Conservation (phyloP, 176 grass and related monocot genomes). For the Avena insularis region DNA sequence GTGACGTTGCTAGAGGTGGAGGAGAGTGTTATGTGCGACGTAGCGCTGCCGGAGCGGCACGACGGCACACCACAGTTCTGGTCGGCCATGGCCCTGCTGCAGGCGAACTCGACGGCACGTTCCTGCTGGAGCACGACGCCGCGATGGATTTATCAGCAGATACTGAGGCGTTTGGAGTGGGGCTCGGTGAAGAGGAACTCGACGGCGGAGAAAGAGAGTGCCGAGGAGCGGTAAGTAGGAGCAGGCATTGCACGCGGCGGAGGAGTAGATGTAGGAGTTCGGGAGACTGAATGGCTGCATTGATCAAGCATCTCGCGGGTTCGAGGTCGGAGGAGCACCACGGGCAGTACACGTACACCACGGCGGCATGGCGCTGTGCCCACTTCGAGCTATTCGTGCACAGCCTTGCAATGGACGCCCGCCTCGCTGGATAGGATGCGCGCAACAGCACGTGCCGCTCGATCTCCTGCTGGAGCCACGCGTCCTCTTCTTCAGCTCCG, state of each 20-base stretch:
- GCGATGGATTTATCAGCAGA: conserved; percentile 52
- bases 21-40: conserved; percentile 58
- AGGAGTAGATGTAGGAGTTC: conserved; percentile 61
- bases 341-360: neutral
- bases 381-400: neutral
- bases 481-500: too few species aligned
- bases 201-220: conserved; percentile 45
- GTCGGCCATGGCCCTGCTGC: conserved; percentile 45
- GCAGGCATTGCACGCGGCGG: conserved; percentile 44
- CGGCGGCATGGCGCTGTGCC: conserved; percentile 28
- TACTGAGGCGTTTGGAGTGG: conserved; percentile 65
- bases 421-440: too few species aligned
- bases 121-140: conserved; percentile 54
- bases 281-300: conserved; percentile 48
- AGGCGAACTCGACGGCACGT: conserved; percentile 53
- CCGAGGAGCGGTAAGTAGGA: conserved; percentile 17
- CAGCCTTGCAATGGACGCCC: too few species aligned
- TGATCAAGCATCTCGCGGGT: conserved; percentile 52
- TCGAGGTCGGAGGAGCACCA: conserved; percentile 50
- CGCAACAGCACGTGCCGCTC: too few species aligned
- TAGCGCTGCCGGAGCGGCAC: conserved; percentile 60
- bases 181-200: conserved; percentile 69
- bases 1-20: conserved; percentile 54
- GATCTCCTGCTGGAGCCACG: too few species aligned
- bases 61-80: conserved; percentile 56